These are phyloP conservation scores for Suillus hirtellus DNA, from an alignment of 768 basidiomycete genomes.

Conservation along the genomic window DNA sequence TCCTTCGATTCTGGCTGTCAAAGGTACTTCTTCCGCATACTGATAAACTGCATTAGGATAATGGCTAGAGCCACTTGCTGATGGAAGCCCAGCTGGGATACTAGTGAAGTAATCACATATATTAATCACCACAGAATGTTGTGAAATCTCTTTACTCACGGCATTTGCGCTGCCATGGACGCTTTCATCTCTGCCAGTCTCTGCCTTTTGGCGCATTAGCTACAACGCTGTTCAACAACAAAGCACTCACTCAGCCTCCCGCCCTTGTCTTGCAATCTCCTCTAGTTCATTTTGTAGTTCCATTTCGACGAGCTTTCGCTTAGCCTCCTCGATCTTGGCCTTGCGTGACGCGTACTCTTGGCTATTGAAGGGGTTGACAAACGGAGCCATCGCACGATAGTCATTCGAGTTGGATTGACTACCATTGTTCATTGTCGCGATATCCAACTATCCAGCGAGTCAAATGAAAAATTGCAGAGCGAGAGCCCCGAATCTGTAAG, in stretches of 20 bases:
- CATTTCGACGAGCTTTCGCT: background rate
- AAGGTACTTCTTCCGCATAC: conserved; percentile 18
- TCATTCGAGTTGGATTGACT: background rate
- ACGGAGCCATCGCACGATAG: background rate
- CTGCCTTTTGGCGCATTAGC: conserved; percentile 16
- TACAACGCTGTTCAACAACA: conserved; percentile 3
- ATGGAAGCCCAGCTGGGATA: background rate
- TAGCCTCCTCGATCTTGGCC: conserved; percentile 6
- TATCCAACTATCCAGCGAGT: background rate
- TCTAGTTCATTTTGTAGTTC: conserved; percentile 28
- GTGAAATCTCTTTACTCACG: background rate
- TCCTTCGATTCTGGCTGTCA: conserved; percentile 38
- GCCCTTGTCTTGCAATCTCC: conserved; percentile 42
- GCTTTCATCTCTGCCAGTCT: conserved; percentile 18
- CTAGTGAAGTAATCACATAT: background rate
- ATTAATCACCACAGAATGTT: background rate
- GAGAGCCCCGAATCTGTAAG: background rate
- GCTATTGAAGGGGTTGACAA: background rate
- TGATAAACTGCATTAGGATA: background rate
- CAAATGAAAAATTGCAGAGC: background rate
- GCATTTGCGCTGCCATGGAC: background rate
- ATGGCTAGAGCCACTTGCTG: background rate
- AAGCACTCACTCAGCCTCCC: conserved; percentile 43
- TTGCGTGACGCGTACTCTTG: conserved; percentile 1
- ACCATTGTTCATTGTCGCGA: background rate